These are phyloP conservation scores for Auricularia cornea DNA, from an alignment of 768 basidiomycete genomes.

Conservation along the genomic window DNA sequence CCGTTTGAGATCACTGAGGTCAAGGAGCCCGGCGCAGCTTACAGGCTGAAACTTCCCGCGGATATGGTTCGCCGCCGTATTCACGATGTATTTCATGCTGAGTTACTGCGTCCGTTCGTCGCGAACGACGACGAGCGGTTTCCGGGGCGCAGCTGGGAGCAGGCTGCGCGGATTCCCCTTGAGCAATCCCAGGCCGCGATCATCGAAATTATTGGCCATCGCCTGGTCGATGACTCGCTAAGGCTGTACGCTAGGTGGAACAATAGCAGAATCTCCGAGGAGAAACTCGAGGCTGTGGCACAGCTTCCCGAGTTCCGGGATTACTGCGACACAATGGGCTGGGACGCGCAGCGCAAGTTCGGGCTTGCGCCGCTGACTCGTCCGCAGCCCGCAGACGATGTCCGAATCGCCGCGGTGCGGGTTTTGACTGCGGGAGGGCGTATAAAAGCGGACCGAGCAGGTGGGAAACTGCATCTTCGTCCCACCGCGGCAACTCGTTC, in stretches of 20 bases:
- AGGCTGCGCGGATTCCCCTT: too few relatives aligned
- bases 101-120: conserved; percentile 18
- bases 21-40: conserved; percentile 12
- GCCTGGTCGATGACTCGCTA: too few relatives aligned
- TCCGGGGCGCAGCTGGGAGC: conserved; percentile 18
- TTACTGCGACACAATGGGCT: neutral
- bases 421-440: too few relatives aligned
- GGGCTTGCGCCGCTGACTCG: neutral
- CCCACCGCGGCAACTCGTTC: too few relatives aligned
- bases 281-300: neutral
- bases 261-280: too few relatives aligned
- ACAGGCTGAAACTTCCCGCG: conserved; percentile 17
- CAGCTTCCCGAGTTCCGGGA: neutral
- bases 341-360: neutral
- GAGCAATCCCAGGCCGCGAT: too few relatives aligned
- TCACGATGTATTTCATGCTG: conserved; percentile 29
- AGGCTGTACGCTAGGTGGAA: too few relatives aligned
- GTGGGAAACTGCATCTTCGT: too few relatives aligned
- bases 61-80: conserved; percentile 12
- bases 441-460: too few relatives aligned
- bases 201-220: too few relatives aligned
- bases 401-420: too few relatives aligned
- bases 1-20: conserved; percentile 23
- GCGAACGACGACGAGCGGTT: conserved; percentile 32
- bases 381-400: too few relatives aligned